Conservation (phyloP, 345 rosid genomes). For the Syzygium aromaticum region DNA sequence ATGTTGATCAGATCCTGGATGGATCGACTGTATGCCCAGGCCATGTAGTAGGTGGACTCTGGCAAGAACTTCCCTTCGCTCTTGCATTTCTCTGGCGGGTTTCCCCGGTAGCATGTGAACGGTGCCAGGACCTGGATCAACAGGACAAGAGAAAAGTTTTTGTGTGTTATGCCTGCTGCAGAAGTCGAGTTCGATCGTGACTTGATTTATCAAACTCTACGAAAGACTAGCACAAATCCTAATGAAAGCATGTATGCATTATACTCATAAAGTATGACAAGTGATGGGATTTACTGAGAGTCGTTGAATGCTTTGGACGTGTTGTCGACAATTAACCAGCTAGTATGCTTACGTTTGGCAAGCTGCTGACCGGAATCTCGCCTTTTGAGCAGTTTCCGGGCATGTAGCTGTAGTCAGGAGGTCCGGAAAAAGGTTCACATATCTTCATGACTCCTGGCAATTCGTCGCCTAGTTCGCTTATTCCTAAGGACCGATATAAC, state of each 20-base stretch:
- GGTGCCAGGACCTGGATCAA: conserved; percentile 31
- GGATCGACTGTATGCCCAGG: conserved; percentile 38
- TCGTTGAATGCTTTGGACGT: neutral
- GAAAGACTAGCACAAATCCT: neutral
- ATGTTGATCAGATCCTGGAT: conserved; percentile 33
- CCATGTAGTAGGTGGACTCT: conserved; percentile 20
- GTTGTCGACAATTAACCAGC: neutral
- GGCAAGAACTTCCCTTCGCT: conserved; percentile 37
- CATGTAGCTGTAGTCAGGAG: conserved; percentile 25
- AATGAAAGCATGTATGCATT: neutral
- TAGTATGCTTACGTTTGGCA: conserved; percentile 33
- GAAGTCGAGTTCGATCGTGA: neutral
- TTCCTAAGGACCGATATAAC: conserved; percentile 6
- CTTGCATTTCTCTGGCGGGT: conserved; percentile 21
- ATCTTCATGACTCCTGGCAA: conserved; percentile 13
- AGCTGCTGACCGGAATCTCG: conserved; percentile 28
- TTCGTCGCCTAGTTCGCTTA: neutral
- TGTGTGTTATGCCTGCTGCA: neutral
- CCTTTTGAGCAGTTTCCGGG: conserved; percentile 30
- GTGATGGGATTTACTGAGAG: neutral
- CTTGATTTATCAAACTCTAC: neutral
- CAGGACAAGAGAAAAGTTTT: neutral
- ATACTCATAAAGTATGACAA: neutral
- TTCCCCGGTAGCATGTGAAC: conserved; percentile 37
- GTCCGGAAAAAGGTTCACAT: conserved; percentile 54